These are phyloP conservation scores for Hypoxylon sp. DNA, from an alignment of 2,329 filamentous ascomycete species.

Conservation along the genomic window DNA sequence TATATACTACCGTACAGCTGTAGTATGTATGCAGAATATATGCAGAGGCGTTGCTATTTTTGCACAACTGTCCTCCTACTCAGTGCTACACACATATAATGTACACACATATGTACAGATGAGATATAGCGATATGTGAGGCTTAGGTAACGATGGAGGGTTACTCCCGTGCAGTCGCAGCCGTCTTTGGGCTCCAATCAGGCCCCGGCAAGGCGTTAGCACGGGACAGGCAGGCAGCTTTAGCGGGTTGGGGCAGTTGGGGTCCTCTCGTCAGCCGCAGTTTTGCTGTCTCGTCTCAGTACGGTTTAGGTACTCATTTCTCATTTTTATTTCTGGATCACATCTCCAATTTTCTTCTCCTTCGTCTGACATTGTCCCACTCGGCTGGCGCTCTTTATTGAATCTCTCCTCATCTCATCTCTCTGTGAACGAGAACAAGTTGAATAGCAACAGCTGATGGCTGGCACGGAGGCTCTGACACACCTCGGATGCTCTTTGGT, in stretches of 20 bases:
- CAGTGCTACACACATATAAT: too few species aligned
- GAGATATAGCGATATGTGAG: too few species aligned
- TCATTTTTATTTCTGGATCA: conserved; percentile 30
- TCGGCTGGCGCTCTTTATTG: conserved; percentile 4
- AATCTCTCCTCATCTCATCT: conserved; percentile 1
- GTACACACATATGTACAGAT: too few species aligned
- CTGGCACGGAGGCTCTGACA: conserved; percentile 1
- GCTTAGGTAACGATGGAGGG: conserved; percentile 14
- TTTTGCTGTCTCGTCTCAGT: conserved; percentile 19
- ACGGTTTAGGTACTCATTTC: too few species aligned
- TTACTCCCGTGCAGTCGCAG: too few species aligned
- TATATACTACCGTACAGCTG: too few species aligned
- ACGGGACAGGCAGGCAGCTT: not conserved
- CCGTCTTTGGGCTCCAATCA: too few species aligned
- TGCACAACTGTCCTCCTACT: too few species aligned
- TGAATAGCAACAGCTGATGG: not conserved
- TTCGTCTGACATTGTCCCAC: conserved; percentile 26
- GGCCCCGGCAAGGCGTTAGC: too few species aligned
- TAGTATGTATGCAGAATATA: not conserved
- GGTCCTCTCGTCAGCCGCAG: conserved; percentile 21
- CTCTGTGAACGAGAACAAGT: not conserved
- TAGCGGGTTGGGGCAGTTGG: not conserved
- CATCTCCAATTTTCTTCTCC: conserved; percentile 22
- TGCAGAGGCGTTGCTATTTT: conserved; percentile 26
- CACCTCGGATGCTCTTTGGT: not conserved